Conservation (phyloP, 2,329 filamentous ascomycete species). For the Colletotrichum siamense region DNA sequence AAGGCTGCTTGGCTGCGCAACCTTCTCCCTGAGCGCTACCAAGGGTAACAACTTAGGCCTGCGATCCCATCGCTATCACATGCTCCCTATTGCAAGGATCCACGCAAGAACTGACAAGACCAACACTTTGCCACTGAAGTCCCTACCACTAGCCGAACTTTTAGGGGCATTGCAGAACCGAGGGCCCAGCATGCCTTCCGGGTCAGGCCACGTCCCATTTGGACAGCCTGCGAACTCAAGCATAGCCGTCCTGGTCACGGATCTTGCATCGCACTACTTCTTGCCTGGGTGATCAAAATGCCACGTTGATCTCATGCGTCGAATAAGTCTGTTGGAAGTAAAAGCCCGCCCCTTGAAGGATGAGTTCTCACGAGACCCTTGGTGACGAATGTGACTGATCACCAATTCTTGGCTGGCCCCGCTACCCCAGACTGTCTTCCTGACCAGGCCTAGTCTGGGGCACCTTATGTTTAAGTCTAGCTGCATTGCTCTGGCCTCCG, state of each 20-base stretch:
- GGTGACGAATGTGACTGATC: neutral
- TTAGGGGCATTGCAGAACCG: neutral
- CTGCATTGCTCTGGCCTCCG: neutral
- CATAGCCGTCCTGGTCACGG: neutral
- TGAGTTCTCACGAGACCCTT: neutral
- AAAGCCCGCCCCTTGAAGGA: neutral
- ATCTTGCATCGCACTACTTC: neutral
- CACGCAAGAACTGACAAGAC: neutral
- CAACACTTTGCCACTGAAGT: neutral
- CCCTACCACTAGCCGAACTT: neutral
- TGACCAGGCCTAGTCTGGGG: neutral
- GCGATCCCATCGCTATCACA: neutral
- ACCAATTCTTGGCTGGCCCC: neutral
- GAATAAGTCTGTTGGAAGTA: neutral
- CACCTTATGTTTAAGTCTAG: accelerated
- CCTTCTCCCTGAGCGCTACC: no score
- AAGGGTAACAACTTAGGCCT: no score
- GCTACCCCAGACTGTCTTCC: neutral
- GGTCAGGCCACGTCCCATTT: neutral
- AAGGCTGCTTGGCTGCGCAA: no score
- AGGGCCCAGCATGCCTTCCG: neutral
- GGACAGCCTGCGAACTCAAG: neutral
- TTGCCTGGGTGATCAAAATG: neutral
- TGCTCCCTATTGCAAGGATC: neutral
- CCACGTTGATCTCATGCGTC: neutral